phyloP scores from a whole-genome alignment of 345 rosid species.

The Linum tenue region DNA sequence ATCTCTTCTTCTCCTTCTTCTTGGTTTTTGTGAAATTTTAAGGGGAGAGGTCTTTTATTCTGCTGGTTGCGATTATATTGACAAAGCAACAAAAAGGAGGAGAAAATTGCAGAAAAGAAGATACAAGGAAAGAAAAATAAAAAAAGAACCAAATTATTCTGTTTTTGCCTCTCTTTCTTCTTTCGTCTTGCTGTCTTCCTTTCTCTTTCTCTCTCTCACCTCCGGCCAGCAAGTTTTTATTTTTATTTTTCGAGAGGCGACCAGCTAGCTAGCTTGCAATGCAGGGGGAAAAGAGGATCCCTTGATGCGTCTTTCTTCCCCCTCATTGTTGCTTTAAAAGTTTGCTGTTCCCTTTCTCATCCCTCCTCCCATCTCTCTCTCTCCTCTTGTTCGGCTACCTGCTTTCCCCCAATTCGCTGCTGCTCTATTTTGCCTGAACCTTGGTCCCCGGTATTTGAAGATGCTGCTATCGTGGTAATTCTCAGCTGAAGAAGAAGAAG shows the following conservation, averaged over 20 bases:
- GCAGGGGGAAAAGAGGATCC: slow-evolving; percentile 33
- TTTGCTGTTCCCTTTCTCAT: slow-evolving; percentile 1
- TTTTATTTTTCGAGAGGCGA: slow-evolving; percentile 16
- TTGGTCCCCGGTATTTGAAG: slow-evolving; percentile 5
- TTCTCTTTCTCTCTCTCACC: slow-evolving; percentile 31
- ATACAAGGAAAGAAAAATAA: slow-evolving; percentile 18
- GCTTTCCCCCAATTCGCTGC: slow-evolving; percentile 11
- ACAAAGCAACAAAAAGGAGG: slow-evolving; percentile 20
- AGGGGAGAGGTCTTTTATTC: slow-evolving; percentile 7
- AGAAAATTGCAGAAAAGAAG: background rate
- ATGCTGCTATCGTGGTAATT: slow-evolving; percentile 5
- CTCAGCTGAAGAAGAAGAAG: slow-evolving; percentile 14
- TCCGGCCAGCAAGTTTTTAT: too few species aligned
- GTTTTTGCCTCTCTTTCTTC: background rate
- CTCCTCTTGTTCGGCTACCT: slow-evolving; percentile 11
- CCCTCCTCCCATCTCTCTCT: background rate
- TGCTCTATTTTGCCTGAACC: background rate
- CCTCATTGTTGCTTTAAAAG: slow-evolving; percentile 20
- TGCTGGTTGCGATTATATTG: slow-evolving; percentile 19
- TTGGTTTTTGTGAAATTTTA: background rate
- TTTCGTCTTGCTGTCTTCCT: background rate
- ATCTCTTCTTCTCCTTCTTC: background rate
- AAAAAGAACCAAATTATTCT: slow-evolving; percentile 22
- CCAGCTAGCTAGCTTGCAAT: slow-evolving; percentile 33
- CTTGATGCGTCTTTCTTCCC: slow-evolving; percentile 17